Base-by-base conservation (phyloP, 2,329 filamentous ascomycete genomes). In the Aspergillus hiratsukae region DNA sequence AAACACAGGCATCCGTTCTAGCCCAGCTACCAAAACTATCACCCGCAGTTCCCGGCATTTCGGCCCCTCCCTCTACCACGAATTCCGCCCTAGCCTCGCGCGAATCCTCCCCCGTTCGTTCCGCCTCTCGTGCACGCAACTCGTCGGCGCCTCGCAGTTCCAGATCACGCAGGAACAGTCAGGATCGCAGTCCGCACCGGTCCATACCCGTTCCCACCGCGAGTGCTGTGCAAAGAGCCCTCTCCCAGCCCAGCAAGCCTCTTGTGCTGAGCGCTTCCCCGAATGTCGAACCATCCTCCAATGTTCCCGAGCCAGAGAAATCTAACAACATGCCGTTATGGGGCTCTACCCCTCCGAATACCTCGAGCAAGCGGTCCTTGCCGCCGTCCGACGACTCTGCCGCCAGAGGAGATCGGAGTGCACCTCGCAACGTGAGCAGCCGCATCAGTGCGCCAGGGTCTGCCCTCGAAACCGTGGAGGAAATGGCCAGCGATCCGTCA, bases 391-490 rank as follows among this genome's bases (percentile, higher is more conserved):
- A 72, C 19, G 69, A 72, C 2, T 55, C 61, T 45, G 57, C 63
- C 29, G 49, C 63, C n/a, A 71, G 70, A 46, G 48, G 75, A 49
- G 76, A 78, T 53, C 77, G 66, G 56, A 69, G 63, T 56, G 64
- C 61, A 27, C 59, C 63, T 48, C 83, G 75, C 78, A 81, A 69
- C 84, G 85, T 68, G 19, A 81, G 79, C 35, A 81, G 86, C 62
- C 83, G 81, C 58, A 79, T 81, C 52, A 85, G 80, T 68, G 82
- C 80, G 56, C 82, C 81, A 52, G 82, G 78, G 37, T 81, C 87
- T 50, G 84, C 84, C 49, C 77, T 97, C 56, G 93, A 96, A 75
- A 97, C 94, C 0, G 93, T 97, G 17, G 89, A 96, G 70, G 93
- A 97, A 79, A 71, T 69, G 66, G 87, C 88, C 53, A 94, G 90